phyloP scores from a whole-genome alignment of 2,329 filamentous ascomycete species.

The Aspergillus aculeatus region DNA sequence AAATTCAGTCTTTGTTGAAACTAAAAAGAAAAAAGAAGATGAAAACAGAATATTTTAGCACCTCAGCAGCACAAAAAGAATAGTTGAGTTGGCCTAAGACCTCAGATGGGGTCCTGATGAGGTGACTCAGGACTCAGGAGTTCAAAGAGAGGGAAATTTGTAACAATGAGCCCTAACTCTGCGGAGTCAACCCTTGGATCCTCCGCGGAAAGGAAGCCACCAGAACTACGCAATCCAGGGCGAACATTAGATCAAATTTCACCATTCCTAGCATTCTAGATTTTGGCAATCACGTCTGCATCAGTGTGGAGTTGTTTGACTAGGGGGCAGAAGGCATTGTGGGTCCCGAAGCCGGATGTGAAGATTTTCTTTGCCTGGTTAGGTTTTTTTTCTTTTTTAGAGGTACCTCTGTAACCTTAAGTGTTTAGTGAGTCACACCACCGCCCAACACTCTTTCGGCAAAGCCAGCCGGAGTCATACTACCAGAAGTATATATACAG shows the following conservation, averaged over 20 bases:
- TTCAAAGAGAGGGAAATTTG: background rate
- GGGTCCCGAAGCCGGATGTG: conserved; percentile 13
- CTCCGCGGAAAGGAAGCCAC: conserved; percentile 2
- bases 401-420: conserved; percentile 14
- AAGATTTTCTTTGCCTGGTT: conserved; percentile 7
- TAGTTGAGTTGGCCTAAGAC: background rate
- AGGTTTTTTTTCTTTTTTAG: conserved; percentile 7
- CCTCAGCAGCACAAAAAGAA: background rate
- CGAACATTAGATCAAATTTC: conserved; percentile 7
- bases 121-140: conserved; percentile 10
- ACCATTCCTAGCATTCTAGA: background rate
- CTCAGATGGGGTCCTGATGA: background rate
- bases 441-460: conserved; percentile 16
- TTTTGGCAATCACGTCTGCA: conserved; percentile 3
- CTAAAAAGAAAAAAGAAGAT: background rate
- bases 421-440: conserved; percentile 28
- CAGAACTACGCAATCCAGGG: conserved; percentile 3
- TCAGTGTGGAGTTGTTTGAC: conserved; percentile 11
- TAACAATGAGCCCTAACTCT: background rate
- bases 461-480: conserved; percentile 8
- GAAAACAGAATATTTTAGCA: background rate
- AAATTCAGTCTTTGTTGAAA: background rate
- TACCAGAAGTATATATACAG: conserved; percentile 12
- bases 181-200: conserved; percentile 5
- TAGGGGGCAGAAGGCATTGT: conserved; percentile 6